phyloP scores from a whole-genome alignment of 345 rosid genomes.

The Adansonia digitata region DNA sequence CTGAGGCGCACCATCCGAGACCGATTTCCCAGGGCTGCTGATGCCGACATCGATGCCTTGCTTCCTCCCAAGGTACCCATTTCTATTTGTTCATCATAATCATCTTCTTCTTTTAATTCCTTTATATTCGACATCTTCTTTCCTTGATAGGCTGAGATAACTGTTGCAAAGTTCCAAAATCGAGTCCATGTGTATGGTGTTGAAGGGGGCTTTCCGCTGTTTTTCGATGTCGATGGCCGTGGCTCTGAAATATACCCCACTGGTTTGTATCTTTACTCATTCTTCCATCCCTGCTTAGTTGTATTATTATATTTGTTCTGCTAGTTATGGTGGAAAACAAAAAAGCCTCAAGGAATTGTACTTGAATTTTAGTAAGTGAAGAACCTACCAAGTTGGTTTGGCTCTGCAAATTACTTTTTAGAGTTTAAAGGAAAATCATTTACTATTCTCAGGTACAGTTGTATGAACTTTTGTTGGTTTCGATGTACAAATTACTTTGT shows the following conservation, averaged over 20 bases:
- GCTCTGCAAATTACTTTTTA: neutral
- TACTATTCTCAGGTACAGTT: neutral
- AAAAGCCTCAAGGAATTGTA: neutral
- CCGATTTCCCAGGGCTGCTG: slow-evolving; percentile 62
- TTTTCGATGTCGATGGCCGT: slow-evolving; percentile 88
- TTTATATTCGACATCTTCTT: neutral
- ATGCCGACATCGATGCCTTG: slow-evolving; percentile 59
- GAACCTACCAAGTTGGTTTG: neutral
- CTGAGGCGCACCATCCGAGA: slow-evolving; percentile 65
- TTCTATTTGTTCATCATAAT: neutral
- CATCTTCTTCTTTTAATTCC: neutral
- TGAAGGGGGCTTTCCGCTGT: slow-evolving; percentile 82
- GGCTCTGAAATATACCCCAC: slow-evolving; percentile 83
- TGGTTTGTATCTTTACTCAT: slow-evolving; percentile 37
- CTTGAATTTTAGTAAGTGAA: neutral
- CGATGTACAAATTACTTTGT: no score
- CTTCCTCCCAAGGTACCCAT: slow-evolving; percentile 74
- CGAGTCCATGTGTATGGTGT: slow-evolving; percentile 65
- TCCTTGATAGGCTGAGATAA: slow-evolving; percentile 57
- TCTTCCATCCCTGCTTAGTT: neutral
- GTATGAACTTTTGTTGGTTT: neutral
- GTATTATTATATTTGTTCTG: neutral
- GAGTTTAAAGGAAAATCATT: neutral
- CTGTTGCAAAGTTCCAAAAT: slow-evolving; percentile 80
- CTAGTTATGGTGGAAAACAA: neutral